Conservation (phyloP, 2,329 filamentous ascomycete species). For the Huntiella savannae region DNA sequence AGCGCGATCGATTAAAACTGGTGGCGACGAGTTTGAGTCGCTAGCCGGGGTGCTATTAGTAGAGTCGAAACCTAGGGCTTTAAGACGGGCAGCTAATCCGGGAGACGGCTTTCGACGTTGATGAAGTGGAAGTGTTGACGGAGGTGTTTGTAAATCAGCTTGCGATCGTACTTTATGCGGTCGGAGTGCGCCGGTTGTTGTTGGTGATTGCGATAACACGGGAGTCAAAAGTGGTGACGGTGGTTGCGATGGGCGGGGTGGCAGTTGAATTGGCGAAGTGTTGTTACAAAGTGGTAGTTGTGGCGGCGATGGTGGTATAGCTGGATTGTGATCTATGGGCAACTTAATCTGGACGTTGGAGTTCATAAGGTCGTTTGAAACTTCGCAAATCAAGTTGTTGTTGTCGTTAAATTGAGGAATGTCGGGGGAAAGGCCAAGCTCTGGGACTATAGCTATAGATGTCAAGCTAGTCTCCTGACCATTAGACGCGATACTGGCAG, state of each 20-base stretch:
- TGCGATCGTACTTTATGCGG: conserved; percentile 7
- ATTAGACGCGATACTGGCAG: too few species aligned
- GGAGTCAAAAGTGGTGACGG: conserved; percentile 8
- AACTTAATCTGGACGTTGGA: not conserved
- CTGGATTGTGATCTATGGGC: not conserved
- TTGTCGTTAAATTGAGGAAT: too few species aligned
- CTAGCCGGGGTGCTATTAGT: conserved; percentile 3
- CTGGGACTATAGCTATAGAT: too few species aligned
- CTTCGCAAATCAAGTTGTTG: too few species aligned
- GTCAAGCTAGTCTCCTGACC: too few species aligned
- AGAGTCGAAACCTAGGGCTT: conserved; percentile 40
- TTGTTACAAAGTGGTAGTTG: not conserved
- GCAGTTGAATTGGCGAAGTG: not conserved
- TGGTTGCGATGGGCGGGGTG: conserved; percentile 8
- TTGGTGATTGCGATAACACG: conserved; percentile 6
- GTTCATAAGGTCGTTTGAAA: conserved; percentile 5
- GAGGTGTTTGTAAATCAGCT: conserved; percentile 15
- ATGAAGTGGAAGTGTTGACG: conserved; percentile 14
- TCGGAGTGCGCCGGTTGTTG: conserved; percentile 9
- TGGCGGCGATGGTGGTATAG: not conserved
- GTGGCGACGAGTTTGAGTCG: conserved; percentile 12
- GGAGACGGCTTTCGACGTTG: conserved; percentile 40
- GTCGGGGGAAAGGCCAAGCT: too few species aligned
- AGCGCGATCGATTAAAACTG: conserved; percentile 33
- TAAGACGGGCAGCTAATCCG: conserved; percentile 44